Base-by-base conservation (phyloP, 2,329 filamentous ascomycete genomes). In the Stagonosporopsis vannaccii region DNA sequence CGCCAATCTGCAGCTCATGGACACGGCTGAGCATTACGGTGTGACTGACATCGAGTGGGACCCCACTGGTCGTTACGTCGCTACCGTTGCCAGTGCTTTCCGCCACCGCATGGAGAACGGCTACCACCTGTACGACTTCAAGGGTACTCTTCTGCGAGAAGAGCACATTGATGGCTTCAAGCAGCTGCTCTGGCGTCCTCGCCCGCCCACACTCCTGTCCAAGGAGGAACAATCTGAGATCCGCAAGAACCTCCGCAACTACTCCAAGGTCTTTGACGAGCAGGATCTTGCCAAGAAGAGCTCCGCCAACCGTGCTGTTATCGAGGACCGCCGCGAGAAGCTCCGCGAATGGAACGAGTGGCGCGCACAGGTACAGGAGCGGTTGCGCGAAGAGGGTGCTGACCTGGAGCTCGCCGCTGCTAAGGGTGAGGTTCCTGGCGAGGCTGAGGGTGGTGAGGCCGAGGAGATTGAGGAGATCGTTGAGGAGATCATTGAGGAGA, bases 81-180 rank as follows among this genome's bases (percentile, higher is more conserved):
- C 93, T 60, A 96, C 91, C 37, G 96, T 92, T 82, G 93, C 94
- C 40, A 95, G 90, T 72, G 88, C 91, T 47, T 99, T 95, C 93
- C 97, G 97, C 79, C 94, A 98, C 78, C 85, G 89, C 68, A 97
- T 98, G 92, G 95, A 99, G 83, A 99, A 98, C 76, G 95, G 95
- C 62, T 99, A 97, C 83, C 94, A 98, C 78, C 82, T 99, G 60
- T 98, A 97, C 85, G 93, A 96, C 76, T 99, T 99, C 86, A 90
- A 88, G 77, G 96, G 95, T 63, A 89, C 90, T 69, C 85, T 90
- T 51, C 87, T 99, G 51, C 89, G 92, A 56, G 96, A 99, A 80
- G 91, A 97, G 78, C 89, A 88, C 47, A 85, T 96, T 56, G 95
- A 99, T 66, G 96, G 96, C 79, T 98, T 99, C 86, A 97, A 97